Evolutionary conservation across 2,329 filamentous ascomycete species (phyloP), one percentile per base, ranked within the genome.

Genomic region (Hortaea werneckii): DNA sequence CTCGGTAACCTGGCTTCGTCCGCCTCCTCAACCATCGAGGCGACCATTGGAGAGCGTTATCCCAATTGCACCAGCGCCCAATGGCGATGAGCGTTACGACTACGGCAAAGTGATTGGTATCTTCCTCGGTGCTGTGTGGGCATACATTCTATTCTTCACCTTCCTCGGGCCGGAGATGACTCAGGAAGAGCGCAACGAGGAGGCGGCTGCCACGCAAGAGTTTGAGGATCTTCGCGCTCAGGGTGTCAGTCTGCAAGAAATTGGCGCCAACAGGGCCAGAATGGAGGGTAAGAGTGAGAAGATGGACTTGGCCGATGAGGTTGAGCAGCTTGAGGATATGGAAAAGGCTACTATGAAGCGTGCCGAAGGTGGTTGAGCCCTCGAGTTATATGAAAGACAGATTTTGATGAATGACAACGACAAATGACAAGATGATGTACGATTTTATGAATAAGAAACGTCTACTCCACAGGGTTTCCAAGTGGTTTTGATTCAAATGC

Each of bases 91-190:
- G 44, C 55, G 61, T 11, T 69, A 66, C 40, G 50, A 62, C 49
- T 71, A 71, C 45, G 62, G 56, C 6, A 69, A 56, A 35, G 64
- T 66, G 11, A 67, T 67, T 8, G 47, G 47, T 46, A 54, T 54
- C 40, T 54, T 50, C 45, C 40, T 50, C 34, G 52, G 52, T 27
- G 50, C 49, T 29, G 50, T 50, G 8, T 54, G 50, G 49, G 52
- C 39, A 1, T 66, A 59, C 30, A 60, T 62, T 29, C 45, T 65
- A 6, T 48, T 66, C 30, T 61, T 65, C 45, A 48, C 64, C n/a
- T 57, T 67, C 37, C 44, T 61, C 48, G 60, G 62, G 3, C 56
- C 56, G 1, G 56, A 59, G 48, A 58, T 57, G 56, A 52, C 48
- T 10, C 55, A 57, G 47, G 52, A 53, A 13, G 56, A 58, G 45